Base-by-base conservation (phyloP, 2,329 filamentous ascomycete genomes). In the Didymella pomorum region DNA sequence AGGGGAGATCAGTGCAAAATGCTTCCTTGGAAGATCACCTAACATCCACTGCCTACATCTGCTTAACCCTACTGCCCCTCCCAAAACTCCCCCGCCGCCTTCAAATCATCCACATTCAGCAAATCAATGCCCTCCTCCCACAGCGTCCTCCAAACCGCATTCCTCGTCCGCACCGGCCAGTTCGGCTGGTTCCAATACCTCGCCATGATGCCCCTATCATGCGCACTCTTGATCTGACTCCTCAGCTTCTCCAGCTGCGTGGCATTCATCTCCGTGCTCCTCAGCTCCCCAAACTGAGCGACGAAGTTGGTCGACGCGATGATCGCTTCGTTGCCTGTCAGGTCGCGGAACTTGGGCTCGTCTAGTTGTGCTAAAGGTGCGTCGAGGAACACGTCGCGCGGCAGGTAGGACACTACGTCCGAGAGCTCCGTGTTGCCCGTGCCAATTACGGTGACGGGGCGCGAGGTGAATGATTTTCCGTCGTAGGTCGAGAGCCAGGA, bases 171-270 rank as follows among this genome's bases (percentile, higher is more conserved):
- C 26, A 89, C 74, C 8, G 71, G 71, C 78, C 82, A 89, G 2
- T 77, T 77, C 0, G 87, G 87, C 61, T 84, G 82, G 52, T 86
- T 84, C 87, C 86, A 89, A 67, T 89, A 89, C 55, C 87, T 75
- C 1, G 82, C 82, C 55, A 76, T 78, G 58, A 90, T 87, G 0
- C 86, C 87, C 67, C 81, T 85, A 14, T 73, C 76, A 63, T 84
- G 82, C 5, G 87, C 87, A 0, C 70, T 69, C 0, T 68, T 70
- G 18, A 89, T 79, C 72, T 89, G 87, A 10, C 63, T 69, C 25
- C 81, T 74, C 64, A 89, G 71, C 25, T 76, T 72, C n/a, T 76
- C 77, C 18, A 84, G 67, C 70, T 88, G 85, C 21, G 78, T 79
- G 1, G 71, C 76, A 48, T 80, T 82, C 44, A 84, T 71, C 10